phyloP scores from a whole-genome alignment of 2,329 filamentous ascomycete genomes.

The Epichloe baconii region DNA sequence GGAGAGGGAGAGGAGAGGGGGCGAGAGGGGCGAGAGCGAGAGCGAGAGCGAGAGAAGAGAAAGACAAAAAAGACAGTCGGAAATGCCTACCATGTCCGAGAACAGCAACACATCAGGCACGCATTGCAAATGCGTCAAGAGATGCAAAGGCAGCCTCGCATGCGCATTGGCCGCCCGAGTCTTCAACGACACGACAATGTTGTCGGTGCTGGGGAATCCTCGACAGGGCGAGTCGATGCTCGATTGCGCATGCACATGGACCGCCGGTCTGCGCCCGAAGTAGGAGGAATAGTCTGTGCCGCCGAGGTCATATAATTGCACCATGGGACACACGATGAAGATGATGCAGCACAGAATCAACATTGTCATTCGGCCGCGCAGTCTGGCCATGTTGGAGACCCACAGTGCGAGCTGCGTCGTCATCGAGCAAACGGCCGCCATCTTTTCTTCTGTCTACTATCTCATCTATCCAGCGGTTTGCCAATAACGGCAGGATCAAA shows the following conservation, averaged over 20 bases:
- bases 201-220: conserved; percentile 28
- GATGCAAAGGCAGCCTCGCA: conserved; percentile 40
- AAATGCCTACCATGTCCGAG: conserved; percentile 31
- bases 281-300: conserved; percentile 10
- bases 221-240: conserved; percentile 26
- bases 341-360: neutral
- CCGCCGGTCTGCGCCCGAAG: conserved; percentile 19
- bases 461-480: too few relatives aligned
- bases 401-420: neutral
- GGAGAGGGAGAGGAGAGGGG: neutral
- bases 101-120: conserved; percentile 43
- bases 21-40: neutral
- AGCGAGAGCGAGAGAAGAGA: neutral
- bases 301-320: neutral
- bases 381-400: neutral
- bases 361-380: neutral
- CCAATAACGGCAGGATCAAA: too few relatives aligned
- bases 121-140: conserved; percentile 40
- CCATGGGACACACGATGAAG: neutral
- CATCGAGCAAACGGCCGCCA: neutral
- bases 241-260: conserved; percentile 21
- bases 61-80: neutral
- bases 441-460: neutral
- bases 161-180: conserved; percentile 44
- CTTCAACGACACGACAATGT: conserved; percentile 42